phyloP scores from a whole-genome alignment of 371 early-diverging fungal species.

The Fennellomyces sp. region DNA sequence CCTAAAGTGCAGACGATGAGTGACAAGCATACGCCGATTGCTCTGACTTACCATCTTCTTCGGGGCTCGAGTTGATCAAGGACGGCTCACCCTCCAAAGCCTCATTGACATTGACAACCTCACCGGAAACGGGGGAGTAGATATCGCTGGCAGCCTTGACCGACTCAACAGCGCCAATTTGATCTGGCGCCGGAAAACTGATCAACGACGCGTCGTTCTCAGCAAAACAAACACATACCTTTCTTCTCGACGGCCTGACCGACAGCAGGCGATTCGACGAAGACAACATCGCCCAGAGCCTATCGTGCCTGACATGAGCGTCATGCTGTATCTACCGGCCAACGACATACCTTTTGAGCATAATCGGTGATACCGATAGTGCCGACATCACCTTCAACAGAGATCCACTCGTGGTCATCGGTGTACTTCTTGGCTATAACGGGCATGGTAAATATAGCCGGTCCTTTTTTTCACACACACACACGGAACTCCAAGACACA shows the following conservation, averaged over 20 bases:
- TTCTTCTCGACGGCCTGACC: slow-evolving; percentile 60
- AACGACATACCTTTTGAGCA: slow-evolving; percentile 66
- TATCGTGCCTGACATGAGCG: too few relatives aligned
- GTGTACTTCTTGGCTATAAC: slow-evolving; percentile 76
- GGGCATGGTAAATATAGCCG: not conserved
- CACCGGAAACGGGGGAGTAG: slow-evolving; percentile 88
- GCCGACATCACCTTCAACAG: slow-evolving; percentile 71
- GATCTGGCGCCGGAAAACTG: too few relatives aligned
- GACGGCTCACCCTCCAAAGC: slow-evolving; percentile 67
- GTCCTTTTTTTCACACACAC: not conserved
- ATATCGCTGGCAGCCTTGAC: slow-evolving; percentile 97
- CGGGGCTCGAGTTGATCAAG: slow-evolving; percentile 81
- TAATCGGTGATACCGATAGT: slow-evolving; percentile 94
- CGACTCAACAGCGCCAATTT: slow-evolving; percentile 89
- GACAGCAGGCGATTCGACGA: slow-evolving; percentile 78
- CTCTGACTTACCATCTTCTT: slow-evolving; percentile 66
- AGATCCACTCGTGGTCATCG: slow-evolving; percentile 93
- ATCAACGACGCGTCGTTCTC: not conserved
- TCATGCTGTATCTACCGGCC: not conserved
- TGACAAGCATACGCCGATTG: not conserved
- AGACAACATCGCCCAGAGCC: slow-evolving; percentile 95
- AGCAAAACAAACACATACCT: slow-evolving; percentile 43
- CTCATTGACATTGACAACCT: slow-evolving; percentile 79
- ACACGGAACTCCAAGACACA: not conserved
- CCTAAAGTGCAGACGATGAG: slow-evolving; percentile 49